Conservation (phyloP, 441 rosid genomes). For the Breynia disticha region DNA sequence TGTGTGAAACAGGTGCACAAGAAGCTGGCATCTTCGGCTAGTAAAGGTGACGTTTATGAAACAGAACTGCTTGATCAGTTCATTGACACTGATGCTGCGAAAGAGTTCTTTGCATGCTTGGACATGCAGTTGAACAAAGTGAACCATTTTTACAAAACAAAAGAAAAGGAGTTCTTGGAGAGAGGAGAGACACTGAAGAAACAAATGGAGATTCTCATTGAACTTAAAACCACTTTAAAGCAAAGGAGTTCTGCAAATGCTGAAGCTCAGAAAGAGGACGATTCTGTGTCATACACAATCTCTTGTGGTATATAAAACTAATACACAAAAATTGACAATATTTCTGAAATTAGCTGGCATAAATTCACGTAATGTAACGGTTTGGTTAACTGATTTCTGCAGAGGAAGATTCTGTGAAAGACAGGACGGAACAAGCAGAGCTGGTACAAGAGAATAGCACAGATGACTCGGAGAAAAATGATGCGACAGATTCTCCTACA, state of each 20-base stretch:
- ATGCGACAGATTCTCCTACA: slow-evolving; percentile 24
- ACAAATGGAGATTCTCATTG: slow-evolving; percentile 74
- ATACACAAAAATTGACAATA: no score
- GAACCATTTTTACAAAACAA: slow-evolving; percentile 67
- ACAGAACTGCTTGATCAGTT: slow-evolving; percentile 81
- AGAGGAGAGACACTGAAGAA: slow-evolving; percentile 77
- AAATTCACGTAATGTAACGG: no score
- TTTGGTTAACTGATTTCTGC: slow-evolving; percentile 4
- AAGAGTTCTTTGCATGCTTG: slow-evolving; percentile 68
- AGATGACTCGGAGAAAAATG: slow-evolving; percentile 35
- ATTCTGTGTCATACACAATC: slow-evolving; percentile 63
- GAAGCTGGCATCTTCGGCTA: slow-evolving; percentile 63
- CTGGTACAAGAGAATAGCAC: slow-evolving; percentile 35
- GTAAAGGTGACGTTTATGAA: slow-evolving; percentile 65
- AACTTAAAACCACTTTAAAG: slow-evolving; percentile 51
- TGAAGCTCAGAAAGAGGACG: slow-evolving; percentile 58
- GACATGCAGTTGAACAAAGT: slow-evolving; percentile 89
- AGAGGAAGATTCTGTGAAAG: slow-evolving; percentile 61
- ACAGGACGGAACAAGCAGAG: slow-evolving; percentile 47
- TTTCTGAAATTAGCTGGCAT: no score
- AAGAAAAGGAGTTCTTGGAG: slow-evolving; percentile 87
- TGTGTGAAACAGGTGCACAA: slow-evolving; percentile 53
- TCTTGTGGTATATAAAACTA: slow-evolving; percentile 43
- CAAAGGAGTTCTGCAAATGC: slow-evolving; percentile 36
- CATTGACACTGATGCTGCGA: slow-evolving; percentile 59